A percentile compares a stretch with the other conserved stretches of the same genome.
Evolutionary conservation across 2,329 filamentous ascomycete species (phyloP).

Genomic region (Ascochyta rabiei): DNA sequence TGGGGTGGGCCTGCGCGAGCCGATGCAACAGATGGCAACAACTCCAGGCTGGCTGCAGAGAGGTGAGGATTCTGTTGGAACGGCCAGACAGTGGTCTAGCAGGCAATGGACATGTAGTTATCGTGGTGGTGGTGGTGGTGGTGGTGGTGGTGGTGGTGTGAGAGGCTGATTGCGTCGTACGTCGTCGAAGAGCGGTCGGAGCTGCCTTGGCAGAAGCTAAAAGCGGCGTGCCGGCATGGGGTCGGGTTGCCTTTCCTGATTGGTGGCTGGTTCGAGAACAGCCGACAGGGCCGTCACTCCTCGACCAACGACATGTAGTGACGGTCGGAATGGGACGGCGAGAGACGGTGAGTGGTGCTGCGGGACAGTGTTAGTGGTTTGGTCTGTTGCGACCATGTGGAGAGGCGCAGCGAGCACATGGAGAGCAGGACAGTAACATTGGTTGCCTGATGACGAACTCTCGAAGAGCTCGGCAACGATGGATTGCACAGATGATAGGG

Average conservation of each 20-base stretch:
- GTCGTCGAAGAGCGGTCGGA: slow-evolving; percentile 28
- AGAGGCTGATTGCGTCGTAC: slow-evolving; percentile 27
- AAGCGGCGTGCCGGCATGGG: slow-evolving; percentile 30
- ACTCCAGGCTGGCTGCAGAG: slow-evolving; percentile 52
- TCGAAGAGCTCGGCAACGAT: slow-evolving; percentile 28
- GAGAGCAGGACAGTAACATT: slow-evolving; percentile 19
- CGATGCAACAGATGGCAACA: slow-evolving; percentile 46
- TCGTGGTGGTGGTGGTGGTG: slow-evolving; percentile 13
- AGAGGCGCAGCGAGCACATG: slow-evolving; percentile 27
- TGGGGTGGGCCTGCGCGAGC: slow-evolving; percentile 43
- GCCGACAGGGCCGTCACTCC: slow-evolving; percentile 6
- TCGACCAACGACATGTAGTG: slow-evolving; percentile 40
- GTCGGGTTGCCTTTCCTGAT: slow-evolving; percentile 29
- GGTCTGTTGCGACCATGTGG: slow-evolving; percentile 2
- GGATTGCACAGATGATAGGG: slow-evolving; percentile 27
- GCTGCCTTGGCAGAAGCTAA: slow-evolving; percentile 16
- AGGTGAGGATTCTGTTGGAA: slow-evolving; percentile 44
- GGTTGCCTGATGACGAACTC: slow-evolving; percentile 30
- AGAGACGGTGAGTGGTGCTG: slow-evolving; percentile 34
- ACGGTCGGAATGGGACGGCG: slow-evolving; percentile 33
- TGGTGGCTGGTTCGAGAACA: slow-evolving; percentile 40
- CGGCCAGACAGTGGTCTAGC: slow-evolving; percentile 50
- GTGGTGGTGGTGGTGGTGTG: slow-evolving; percentile 27
- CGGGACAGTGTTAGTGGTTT: slow-evolving; percentile 22
- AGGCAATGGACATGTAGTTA: slow-evolving; percentile 40